Conservation (phyloP, 2,329 filamentous ascomycete species). For the Pyrenophora graminea region DNA sequence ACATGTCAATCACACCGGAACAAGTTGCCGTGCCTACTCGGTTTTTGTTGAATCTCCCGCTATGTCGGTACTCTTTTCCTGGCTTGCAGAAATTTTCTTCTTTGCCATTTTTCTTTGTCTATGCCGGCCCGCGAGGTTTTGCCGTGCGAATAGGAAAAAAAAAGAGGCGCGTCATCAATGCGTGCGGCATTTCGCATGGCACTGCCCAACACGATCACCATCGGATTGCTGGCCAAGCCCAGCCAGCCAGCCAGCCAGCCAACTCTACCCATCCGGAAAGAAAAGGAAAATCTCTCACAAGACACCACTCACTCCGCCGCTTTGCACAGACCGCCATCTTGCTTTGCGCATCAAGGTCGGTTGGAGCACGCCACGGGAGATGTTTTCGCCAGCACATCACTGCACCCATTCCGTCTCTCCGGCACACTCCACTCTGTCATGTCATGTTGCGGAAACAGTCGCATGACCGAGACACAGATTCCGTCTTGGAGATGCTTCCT, state of each 20-base stretch:
- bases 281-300: not conserved
- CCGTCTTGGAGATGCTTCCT: conserved; percentile 8
- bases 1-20: too few relatives aligned
- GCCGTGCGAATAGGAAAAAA: not conserved
- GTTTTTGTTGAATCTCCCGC: conserved; percentile 11
- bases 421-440: not conserved
- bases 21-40: too few relatives aligned
- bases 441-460: conserved; percentile 13
- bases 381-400: not conserved
- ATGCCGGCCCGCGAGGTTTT: conserved; percentile 9
- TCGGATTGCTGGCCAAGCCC: not conserved
- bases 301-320: not conserved
- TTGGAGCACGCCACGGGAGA: not conserved
- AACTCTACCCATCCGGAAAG: not conserved
- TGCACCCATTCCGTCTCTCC: conserved; percentile 1
- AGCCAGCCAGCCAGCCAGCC: not conserved
- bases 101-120: not conserved
- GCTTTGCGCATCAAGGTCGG: not conserved
- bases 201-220: conserved; percentile 10
- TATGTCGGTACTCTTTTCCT: not conserved
- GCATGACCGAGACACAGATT: conserved; percentile 21
- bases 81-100: conserved; percentile 11
- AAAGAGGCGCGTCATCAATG: conserved; percentile 5
- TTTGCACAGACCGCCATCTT: not conserved
- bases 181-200: conserved; percentile 7